Percentiles rank a stretch among this genome's conserved stretches.
These are phyloP conservation scores for Sordariomycetes sp. DNA, from an alignment of 2,329 filamentous ascomycete genomes.

Conservation along the genomic window DNA sequence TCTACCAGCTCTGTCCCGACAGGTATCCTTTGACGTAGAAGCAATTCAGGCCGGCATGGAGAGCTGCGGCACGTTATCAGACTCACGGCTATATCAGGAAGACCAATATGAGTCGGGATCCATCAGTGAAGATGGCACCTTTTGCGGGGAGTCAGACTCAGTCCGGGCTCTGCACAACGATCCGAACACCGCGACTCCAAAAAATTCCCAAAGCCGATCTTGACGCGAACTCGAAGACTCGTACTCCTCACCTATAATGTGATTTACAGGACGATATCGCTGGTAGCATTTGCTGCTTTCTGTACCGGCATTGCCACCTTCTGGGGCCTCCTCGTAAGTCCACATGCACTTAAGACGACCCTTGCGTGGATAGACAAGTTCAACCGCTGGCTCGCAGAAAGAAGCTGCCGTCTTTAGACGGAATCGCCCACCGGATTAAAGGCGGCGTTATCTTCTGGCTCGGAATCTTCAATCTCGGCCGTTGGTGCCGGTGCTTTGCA, in stretches of 20 bases:
- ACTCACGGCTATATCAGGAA: constrained; percentile 1
- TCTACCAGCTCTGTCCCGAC: constrained; percentile 47
- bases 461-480: constrained; percentile 71
- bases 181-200: background rate
- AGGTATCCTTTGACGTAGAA: constrained; percentile 22
- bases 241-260: constrained; percentile 41
- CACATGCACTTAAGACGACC: background rate
- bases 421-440: constrained; percentile 87
- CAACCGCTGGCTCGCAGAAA: constrained; percentile 32
- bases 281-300: constrained; percentile 64
- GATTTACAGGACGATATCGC: constrained; percentile 64
- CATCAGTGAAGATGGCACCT: constrained; percentile 30
- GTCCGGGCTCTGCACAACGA: background rate
- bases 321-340: constrained; percentile 71
- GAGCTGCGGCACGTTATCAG: background rate
- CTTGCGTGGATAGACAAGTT: background rate
- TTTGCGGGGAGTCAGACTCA: background rate
- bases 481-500: constrained; percentile 82
- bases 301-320: constrained; percentile 63
- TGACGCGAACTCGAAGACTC: constrained; percentile 37
- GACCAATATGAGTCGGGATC: constrained; percentile 23
- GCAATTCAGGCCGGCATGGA: background rate
- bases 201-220: constrained; percentile 2
- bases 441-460: constrained; percentile 93
- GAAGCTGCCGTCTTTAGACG: constrained; percentile 60